Evolutionary conservation across 306 rosid species (phyloP), one percentile per base, ranked within the genome.

Genomic region (Prosopis cineraria): DNA sequence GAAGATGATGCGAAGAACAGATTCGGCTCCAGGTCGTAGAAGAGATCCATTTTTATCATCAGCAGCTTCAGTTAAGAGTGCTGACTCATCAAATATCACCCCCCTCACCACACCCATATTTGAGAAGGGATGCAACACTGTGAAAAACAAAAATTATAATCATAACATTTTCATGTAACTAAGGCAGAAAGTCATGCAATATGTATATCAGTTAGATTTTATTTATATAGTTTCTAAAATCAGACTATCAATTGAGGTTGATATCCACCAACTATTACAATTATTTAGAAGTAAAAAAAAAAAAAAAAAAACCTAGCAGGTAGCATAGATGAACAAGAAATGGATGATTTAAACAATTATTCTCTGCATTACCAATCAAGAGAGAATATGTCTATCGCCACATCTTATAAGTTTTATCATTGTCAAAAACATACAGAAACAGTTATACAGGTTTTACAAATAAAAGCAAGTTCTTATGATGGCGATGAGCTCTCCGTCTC

Each of bases 51-150:
- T 83, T 72, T 76, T 78, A 55, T 79, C 75, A 77, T 72, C 84
- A 73, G 40, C 53, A 20, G 48, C 76, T 40, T 78, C 69, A 5
- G 50, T 55, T 24, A 90, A 79, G 14, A 94, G 53, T 44, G 74
- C 84, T 33, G 95, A 89, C 47, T 83, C 93, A 79, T 94, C 93
- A 81, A 94, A 73, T 56, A 92, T 79, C 69, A 94, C 93, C 60
- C 90, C 91, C 27, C 70, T 82, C 68, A 85, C 84, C 25, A 41
- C 71, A 72, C 82, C 74, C 86, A 85, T 85, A 6, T 22, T 53
- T 48, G 78, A 60, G 40, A 75, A 39, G 34, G 53, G 17, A 71
- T n/a, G 70, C 73, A 74, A 9, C 22, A 55, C 67, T 52, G 55
- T 74, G 27, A 20, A 59, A 40, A 29, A 72, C 11, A 77, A 58